These are phyloP conservation scores for Aspergillus egyptiacus DNA, from an alignment of 495 filamentous ascomycete genomes.

Conservation along the genomic window DNA sequence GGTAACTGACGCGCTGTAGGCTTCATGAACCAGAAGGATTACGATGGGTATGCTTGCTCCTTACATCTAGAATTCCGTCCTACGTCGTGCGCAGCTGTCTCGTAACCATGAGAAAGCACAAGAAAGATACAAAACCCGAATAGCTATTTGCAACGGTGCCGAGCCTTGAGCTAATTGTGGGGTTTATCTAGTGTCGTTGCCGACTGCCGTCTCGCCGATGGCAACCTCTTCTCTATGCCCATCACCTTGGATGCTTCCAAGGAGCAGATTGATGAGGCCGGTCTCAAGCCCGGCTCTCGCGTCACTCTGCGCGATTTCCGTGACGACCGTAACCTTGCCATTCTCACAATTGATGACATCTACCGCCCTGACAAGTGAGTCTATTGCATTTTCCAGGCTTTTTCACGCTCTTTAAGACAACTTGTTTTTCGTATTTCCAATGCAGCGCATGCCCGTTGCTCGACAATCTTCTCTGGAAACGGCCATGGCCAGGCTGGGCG, in stretches of 20 bases:
- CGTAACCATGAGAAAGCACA: not conserved
- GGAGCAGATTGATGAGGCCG: constrained; percentile 61
- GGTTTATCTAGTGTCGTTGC: constrained; percentile 65
- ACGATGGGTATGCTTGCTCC: constrained; percentile 65
- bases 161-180: constrained; percentile 10
- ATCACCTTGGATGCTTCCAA: constrained; percentile 85
- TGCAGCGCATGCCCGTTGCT: constrained; percentile 1
- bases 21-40: constrained; percentile 96
- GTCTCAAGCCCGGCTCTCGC: constrained; percentile 70
- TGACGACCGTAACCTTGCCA: constrained; percentile 92
- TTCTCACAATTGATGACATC: constrained; percentile 91
- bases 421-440: not conserved
- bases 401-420: not conserved
- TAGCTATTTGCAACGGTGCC: not conserved
- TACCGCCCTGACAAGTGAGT: constrained; percentile 95
- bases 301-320: constrained; percentile 90
- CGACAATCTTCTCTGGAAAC: not conserved
- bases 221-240: constrained; percentile 92
- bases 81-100: not conserved
- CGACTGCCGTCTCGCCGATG: constrained; percentile 77
- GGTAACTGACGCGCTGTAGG: constrained; percentile 45
- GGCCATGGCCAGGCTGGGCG: not conserved
- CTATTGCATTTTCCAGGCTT: not conserved
- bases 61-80: not conserved
- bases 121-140: not conserved